phyloP scores from a whole-genome alignment of 495 filamentous ascomycete genomes.

The Penicillium paxilli region DNA sequence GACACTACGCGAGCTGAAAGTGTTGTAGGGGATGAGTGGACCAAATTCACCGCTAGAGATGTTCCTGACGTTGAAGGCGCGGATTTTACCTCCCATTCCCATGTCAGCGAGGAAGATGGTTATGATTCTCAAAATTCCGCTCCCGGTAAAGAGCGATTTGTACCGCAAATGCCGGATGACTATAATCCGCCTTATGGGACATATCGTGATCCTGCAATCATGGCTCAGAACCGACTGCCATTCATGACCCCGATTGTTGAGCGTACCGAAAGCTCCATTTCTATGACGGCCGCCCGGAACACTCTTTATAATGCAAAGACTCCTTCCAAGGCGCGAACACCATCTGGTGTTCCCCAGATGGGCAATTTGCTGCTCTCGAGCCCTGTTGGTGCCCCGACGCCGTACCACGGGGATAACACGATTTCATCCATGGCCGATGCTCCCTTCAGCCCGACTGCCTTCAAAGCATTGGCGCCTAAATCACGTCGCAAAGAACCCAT shows the following conservation, averaged over 20 bases:
- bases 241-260: slow-evolving; percentile 99
- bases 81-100: slow-evolving; percentile 30
- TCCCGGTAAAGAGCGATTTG: slow-evolving; percentile 48
- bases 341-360: slow-evolving; percentile 29
- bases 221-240: slow-evolving; percentile 83
- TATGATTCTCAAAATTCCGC: slow-evolving; percentile 21
- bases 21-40: slow-evolving; percentile 70
- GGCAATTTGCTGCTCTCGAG: slow-evolving; percentile 37
- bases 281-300: slow-evolving; percentile 56
- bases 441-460: slow-evolving; percentile 48
- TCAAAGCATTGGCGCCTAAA: slow-evolving; percentile 37
- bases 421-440: slow-evolving; percentile 37
- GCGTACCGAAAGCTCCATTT: slow-evolving; percentile 81
- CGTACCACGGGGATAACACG: slow-evolving; percentile 29
- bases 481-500: slow-evolving; percentile 52
- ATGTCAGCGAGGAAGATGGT: slow-evolving; percentile 24
- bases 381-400: slow-evolving; percentile 28
- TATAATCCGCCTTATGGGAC: slow-evolving; percentile 73
- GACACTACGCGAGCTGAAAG: slow-evolving; percentile 55
- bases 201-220: slow-evolving; percentile 72
- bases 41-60: slow-evolving; percentile 75
- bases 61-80: slow-evolving; percentile 50
- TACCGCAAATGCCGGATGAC: slow-evolving; percentile 79
- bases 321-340: slow-evolving; percentile 57
- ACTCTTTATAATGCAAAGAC: slow-evolving; percentile 68